Base-by-base conservation (phyloP, 2,329 filamentous ascomycete genomes). In the Apiospora sp. region DNA sequence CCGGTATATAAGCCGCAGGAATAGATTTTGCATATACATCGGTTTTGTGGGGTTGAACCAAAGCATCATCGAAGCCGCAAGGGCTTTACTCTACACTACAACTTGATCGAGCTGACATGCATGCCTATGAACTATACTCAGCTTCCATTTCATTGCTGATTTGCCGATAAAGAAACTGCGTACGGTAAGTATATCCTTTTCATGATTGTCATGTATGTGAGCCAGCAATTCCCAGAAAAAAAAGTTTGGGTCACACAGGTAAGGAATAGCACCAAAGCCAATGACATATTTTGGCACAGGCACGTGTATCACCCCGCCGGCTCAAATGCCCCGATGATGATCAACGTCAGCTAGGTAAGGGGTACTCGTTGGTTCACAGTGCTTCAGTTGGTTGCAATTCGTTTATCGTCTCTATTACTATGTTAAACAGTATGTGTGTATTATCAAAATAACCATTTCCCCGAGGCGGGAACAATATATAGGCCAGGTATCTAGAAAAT, bases 1-100 rank as follows among this genome's bases (percentile, higher is more conserved):
- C 86, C 86, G 3, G 75, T 83, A 24, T 86, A 86, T 77, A 81
- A 79, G 43, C 73, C 75, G 1, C 83, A 83, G 37, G 76, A 71
- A 30, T 74, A 44, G 22, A 34, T 10, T 49, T 14, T 7, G 16
- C 3, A 5, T 37, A 22, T 22, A 64, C 58, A 64, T 2, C 4
- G 2, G 1, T 41, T n/a, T n/a, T 13, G 30, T 24, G 19, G 6
- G 22, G 3, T n/a, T 41, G 19, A n/a, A 22, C 22, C 58, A 41
- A 41, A n/a, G 58, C 22, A 19, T 34, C 10, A 22, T 7, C 14
- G 34, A 8, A 34, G 16, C 16, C 51, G 22, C 6, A 19, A 27
- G 16, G 48, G 27, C 1, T 34, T 34, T 13, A 54, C 4, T 27
- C 24, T 16, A 24, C 49, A 54, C n/a, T 54, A 4, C 49, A 24